These are phyloP conservation scores for Chaetomium globosum DNA, from an alignment of 2,329 filamentous ascomycete species.

Conservation along the genomic window DNA sequence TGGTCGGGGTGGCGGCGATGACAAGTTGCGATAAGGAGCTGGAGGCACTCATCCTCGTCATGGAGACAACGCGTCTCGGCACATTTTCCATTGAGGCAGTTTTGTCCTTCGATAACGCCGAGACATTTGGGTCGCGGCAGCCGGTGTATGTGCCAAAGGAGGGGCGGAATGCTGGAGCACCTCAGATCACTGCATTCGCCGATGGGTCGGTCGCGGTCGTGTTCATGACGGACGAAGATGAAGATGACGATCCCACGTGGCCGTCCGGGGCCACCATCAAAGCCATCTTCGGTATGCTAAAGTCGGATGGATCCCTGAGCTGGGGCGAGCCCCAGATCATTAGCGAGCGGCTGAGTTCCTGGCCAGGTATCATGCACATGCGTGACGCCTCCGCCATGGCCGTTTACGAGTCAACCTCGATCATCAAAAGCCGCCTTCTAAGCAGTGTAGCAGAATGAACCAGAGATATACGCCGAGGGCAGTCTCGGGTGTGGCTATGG, in stretches of 20 bases:
- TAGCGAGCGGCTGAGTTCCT: neutral
- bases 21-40: slow-evolving; percentile 33
- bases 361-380: slow-evolving; percentile 15
- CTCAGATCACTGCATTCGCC: slow-evolving; percentile 49
- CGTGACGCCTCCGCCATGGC: slow-evolving; percentile 8
- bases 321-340: neutral
- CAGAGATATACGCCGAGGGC: neutral
- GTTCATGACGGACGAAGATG: slow-evolving; percentile 53
- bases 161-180: slow-evolving; percentile 49
- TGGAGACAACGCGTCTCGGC: slow-evolving; percentile 49
- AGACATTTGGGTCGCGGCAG: slow-evolving; percentile 46
- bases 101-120: slow-evolving; percentile 50
- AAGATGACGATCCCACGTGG: slow-evolving; percentile 41
- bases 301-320: slow-evolving; percentile 19
- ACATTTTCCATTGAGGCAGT: slow-evolving; percentile 50
- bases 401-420: slow-evolving; percentile 15
- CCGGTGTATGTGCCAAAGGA: slow-evolving; percentile 48
- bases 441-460: neutral
- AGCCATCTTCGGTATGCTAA: slow-evolving; percentile 40
- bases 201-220: slow-evolving; percentile 47
- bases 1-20: slow-evolving; percentile 48
- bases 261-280: slow-evolving; percentile 48
- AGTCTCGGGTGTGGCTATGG: neutral
- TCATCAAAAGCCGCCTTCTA: slow-evolving; percentile 16
- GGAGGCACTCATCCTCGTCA: slow-evolving; percentile 49